Evolutionary conservation across 768 basidiomycete species (phyloP), one percentile per base, ranked within the genome.

Genomic region (Phaffia australis): DNA sequence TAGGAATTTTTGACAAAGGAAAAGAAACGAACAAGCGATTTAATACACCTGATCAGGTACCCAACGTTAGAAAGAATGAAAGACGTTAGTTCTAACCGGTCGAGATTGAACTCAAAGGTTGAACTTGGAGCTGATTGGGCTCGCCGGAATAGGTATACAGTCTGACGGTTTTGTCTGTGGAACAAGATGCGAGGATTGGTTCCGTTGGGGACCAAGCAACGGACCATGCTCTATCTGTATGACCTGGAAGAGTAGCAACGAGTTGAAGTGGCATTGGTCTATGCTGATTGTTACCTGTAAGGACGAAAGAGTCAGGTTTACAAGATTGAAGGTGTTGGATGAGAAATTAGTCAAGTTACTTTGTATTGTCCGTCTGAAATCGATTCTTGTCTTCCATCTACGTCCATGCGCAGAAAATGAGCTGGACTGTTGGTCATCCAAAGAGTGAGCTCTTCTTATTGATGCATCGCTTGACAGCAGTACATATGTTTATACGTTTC

Each of bases 151-250:
- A 97, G 29, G 79, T 79, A 75, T 89, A 97, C 56, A 98, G 77
- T 51, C 91, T 82, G 64, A 98, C 86, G 1, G 89, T 84, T 77
- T 90, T 95, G 78, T 99, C 95, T 7, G 88, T 84, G 5, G 94
- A 97, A 75, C 93, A 99, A 6, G 92, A 92, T 0, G 94, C 91
- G 18, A 99, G 79, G 23, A 93, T 73, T 0, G 88, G 83, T 64
- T 86, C 83, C 2, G 79, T 77, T 0, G 90, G 88, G 75, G 94
- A 94, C 89, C 91, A 98, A 6, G 88, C 83, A 32, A 88, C 80
- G 63, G 85, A 80, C 93, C 93, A 98, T 8, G 85, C 88, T 63
- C 88, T 83, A 70, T 91, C 89, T 35, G 84, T 81, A 75, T 95
- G 91, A 1, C 74, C 72, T 63, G 42, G n/a, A 42, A 42, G 35